These are phyloP conservation scores for Calocybe indica DNA, from an alignment of 768 basidiomycete species.

Conservation along the genomic window DNA sequence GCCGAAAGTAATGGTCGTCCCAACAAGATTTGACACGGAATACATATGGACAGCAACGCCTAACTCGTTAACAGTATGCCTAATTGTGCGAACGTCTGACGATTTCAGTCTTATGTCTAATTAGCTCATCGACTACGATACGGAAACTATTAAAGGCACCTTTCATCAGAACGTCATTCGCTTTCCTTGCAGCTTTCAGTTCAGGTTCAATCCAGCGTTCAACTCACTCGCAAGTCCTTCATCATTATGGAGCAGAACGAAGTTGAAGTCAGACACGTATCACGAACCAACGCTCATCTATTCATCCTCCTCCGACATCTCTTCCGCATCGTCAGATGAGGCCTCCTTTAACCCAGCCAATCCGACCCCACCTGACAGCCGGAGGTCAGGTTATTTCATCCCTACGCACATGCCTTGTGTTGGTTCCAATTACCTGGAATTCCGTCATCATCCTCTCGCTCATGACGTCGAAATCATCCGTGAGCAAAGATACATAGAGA, in stretches of 20 bases:
- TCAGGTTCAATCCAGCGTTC: conserved; percentile 3
- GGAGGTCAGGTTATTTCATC: conserved; percentile 31
- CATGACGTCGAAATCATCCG: conserved; percentile 49
- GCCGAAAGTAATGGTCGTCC: conserved; percentile 53
- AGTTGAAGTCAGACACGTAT: conserved; percentile 13
- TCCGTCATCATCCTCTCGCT: conserved; percentile 40
- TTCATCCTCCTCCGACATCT: conserved; percentile 9
- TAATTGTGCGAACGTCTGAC: neutral
- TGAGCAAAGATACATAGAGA: conserved; percentile 15
- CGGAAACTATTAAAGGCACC: conserved; percentile 41
- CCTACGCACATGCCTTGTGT: conserved; percentile 46
- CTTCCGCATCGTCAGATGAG: conserved; percentile 14
- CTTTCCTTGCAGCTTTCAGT: conserved; percentile 26
- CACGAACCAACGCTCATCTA: conserved; percentile 7
- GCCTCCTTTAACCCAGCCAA: too few species aligned
- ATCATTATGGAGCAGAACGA: conserved; percentile 6
- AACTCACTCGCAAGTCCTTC: neutral
- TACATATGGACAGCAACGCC: conserved; percentile 56
- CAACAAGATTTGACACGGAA: conserved; percentile 58
- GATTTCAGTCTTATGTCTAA: conserved; percentile 3
- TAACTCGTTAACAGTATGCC: conserved; percentile 44
- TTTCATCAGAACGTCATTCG: conserved; percentile 47
- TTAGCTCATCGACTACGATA: conserved; percentile 49
- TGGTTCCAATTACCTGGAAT: conserved; percentile 55
- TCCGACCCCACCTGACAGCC: conserved; percentile 13